Conservation (phyloP, 1,284 basidiomycete species). For the Ustilago cynodontis region DNA sequence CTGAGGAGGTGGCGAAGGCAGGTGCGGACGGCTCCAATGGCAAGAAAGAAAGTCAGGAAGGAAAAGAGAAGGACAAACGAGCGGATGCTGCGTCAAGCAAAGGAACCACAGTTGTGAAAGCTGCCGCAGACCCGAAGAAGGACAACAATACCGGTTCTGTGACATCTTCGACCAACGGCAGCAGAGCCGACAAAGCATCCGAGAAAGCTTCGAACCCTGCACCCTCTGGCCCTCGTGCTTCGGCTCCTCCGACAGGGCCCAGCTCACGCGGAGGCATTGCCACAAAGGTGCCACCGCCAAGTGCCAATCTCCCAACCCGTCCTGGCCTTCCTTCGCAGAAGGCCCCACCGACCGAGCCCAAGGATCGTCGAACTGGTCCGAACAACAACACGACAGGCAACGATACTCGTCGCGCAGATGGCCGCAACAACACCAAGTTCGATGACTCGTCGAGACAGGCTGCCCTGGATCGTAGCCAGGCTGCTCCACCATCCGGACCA, state of each 20-base stretch:
- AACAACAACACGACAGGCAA: slow-evolving; percentile 1
- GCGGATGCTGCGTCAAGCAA: not conserved
- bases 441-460: slow-evolving; percentile 19
- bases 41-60: slow-evolving; percentile 13
- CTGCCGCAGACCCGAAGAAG: slow-evolving; percentile 3
- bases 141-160: not conserved
- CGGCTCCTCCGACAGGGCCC: slow-evolving; percentile 12
- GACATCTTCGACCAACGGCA: slow-evolving; percentile 11
- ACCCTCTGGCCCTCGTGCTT: slow-evolving; percentile 13
- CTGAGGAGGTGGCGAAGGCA: slow-evolving; percentile 6
- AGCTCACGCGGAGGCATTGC: slow-evolving; percentile 15
- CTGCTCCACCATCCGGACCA: slow-evolving; percentile 21
- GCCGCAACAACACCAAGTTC: slow-evolving; percentile 4
- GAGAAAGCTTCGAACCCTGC: slow-evolving; percentile 14
- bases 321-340: slow-evolving; percentile 27
- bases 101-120: not conserved
- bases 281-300: slow-evolving; percentile 28
- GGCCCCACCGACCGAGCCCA: slow-evolving; percentile 12
- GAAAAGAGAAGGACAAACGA: slow-evolving; percentile 6
- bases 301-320: slow-evolving; percentile 38
- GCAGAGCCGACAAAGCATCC: slow-evolving; percentile 4
- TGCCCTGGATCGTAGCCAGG: slow-evolving; percentile 7
- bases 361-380: slow-evolving; percentile 20
- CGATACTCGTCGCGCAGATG: slow-evolving; percentile 24
- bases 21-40: not conserved